Evolutionary conservation across 73 alveolate genomes (phyloP), one percentile per base, ranked within the genome.

Genomic region (Paramecium tetraurelia): DNA sequence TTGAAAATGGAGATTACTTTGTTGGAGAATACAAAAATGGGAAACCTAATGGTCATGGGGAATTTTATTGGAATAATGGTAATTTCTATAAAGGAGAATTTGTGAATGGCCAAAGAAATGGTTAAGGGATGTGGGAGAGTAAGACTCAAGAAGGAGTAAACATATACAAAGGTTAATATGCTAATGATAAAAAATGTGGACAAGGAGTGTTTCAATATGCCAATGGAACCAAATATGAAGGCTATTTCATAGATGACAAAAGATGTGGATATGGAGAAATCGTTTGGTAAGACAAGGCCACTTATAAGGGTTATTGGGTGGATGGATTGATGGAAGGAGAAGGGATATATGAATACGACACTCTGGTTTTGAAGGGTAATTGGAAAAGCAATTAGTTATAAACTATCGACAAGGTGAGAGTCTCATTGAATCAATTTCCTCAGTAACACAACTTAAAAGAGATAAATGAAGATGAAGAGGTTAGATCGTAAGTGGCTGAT

Each of bases 41-140:
- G 10, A 95, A 94, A 85, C 97, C 97, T 12, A 86, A 93, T 44
- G 99, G 99, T 21, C 72, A 95, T 58, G 99, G 98, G 18, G 89
- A 88, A 57, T 92, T 68, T 70, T 24, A 68, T 22, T 86, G 93
- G 93, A 59, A 38, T 20, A 68, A 86, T 68, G 71, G 85, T 59
- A 63, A 58, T 63, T 18, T 35, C 20, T 86, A 63, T 38, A 68
- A 68, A 43, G 93, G 93, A 12, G 59, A 86, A 10, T 86, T 63
- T 35, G 18, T 85, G 41, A 86, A 86, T 68, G 89, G 89, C 1
- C 11, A 59, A 58, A 68, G 88, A 18, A 57, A 86, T 59, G 93
- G 93, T 0, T 58, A 86, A 1, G 93, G 93, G 36, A 63, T 58
- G 12, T 86, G 93, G 93, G 40, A 86, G 27, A 57, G 86, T 59